phyloP scores from a whole-genome alignment of 2,329 filamentous ascomycete genomes.

The Fusarium proliferatum region DNA sequence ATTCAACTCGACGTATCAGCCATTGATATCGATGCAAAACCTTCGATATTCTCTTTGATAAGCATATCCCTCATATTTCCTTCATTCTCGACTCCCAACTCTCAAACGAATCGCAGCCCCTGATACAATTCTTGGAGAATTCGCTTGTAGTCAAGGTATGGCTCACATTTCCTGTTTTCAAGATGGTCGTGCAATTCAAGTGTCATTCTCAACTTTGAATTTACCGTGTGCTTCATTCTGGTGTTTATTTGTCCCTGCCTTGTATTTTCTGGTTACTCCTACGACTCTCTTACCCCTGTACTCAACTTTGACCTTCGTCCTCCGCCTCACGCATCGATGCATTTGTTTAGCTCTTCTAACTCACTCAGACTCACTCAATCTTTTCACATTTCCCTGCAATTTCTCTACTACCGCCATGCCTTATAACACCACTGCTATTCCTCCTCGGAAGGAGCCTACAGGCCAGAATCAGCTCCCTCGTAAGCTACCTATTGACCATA shows the following conservation, averaged over 20 bases:
- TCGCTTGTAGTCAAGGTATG: constrained; percentile 13
- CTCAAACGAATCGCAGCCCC: not conserved
- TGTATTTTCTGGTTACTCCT: not conserved
- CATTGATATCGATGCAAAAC: not conserved
- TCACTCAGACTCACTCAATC: not conserved
- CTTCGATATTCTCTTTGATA: not conserved
- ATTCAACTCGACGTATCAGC: not conserved
- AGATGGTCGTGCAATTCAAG: not conserved
- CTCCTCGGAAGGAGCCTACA: constrained; percentile 82
- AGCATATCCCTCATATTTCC: no score
- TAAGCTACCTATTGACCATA: constrained; percentile 59
- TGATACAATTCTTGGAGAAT: not conserved
- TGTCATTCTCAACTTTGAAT: not conserved
- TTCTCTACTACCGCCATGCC: constrained; percentile 69
- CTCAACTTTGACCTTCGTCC: not conserved
- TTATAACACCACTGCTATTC: constrained; percentile 87
- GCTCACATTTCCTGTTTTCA: not conserved
- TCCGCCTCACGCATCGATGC: not conserved
- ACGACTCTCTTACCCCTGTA: not conserved
- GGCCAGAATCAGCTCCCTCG: constrained; percentile 87
- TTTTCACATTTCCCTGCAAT: not conserved
- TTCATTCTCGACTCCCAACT: not conserved
- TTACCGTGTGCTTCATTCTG: no score
- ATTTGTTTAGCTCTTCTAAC: not conserved
- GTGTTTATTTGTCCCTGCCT: not conserved